phyloP scores from a whole-genome alignment of 106 monocot species.

The Triglochin maritima region DNA sequence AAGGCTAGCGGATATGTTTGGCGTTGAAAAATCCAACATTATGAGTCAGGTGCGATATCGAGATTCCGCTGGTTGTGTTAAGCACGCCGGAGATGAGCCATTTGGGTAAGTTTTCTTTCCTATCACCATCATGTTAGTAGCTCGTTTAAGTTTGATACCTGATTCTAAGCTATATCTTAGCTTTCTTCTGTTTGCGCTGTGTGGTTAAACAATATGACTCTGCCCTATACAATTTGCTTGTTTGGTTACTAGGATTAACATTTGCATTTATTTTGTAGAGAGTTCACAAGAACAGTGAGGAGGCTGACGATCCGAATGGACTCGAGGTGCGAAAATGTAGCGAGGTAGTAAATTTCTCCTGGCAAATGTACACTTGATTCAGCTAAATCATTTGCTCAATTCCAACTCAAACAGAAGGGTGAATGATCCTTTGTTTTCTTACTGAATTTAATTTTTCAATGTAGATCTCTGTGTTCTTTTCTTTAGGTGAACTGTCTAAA shows the following conservation, averaged over 20 bases:
- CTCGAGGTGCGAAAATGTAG: constrained; percentile 48
- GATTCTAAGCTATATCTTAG: neutral
- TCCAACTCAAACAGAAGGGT: neutral
- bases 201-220: neutral
- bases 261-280: constrained; percentile 31
- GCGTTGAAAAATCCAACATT: constrained; percentile 45
- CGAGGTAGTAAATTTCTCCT: constrained; percentile 19
- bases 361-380: constrained; percentile 11
- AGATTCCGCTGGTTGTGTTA: constrained; percentile 43
- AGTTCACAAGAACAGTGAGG: constrained; percentile 58
- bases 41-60: constrained; percentile 44
- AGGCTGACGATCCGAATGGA: constrained; percentile 81
- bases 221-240: too few species aligned
- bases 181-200: neutral
- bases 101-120: constrained; percentile 31
- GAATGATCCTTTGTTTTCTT: too few species aligned
- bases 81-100: constrained; percentile 57
- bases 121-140: neutral
- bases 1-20: constrained; percentile 63
- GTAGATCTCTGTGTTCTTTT: too few species aligned
- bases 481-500: too few species aligned
- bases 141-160: neutral
- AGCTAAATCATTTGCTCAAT: neutral
- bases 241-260: neutral
- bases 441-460: too few species aligned